Evolutionary conservation across 306 rosid genomes (phyloP).

Genomic region (Vicia sativa): DNA sequence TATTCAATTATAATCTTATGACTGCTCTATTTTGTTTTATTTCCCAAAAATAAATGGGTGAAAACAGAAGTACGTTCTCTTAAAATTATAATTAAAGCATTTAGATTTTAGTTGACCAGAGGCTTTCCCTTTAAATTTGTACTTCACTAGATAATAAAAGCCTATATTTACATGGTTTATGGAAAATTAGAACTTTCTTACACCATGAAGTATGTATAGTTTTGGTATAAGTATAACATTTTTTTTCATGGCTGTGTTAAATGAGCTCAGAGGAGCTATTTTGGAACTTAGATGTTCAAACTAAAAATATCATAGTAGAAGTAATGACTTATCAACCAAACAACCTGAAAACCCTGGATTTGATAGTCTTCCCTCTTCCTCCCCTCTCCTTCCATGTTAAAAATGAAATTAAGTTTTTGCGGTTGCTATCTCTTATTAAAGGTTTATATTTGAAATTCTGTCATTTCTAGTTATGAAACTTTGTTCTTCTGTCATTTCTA

Average conservation of each 20-base stretch:
- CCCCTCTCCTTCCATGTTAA: background rate
- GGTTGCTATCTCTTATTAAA: background rate
- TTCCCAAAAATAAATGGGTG: background rate
- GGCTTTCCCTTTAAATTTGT: background rate
- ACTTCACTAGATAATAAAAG: background rate
- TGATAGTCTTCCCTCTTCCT: background rate
- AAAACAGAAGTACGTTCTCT: background rate
- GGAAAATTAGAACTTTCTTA: slow-evolving; percentile 10
- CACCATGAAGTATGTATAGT: background rate
- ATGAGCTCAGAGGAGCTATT: background rate
- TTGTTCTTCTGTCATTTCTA: slow-evolving; percentile 3
- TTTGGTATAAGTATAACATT: background rate
- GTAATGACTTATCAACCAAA: slow-evolving; percentile 11
- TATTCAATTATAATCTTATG: background rate
- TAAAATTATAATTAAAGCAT: background rate
- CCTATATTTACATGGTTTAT: background rate
- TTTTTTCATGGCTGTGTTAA: background rate
- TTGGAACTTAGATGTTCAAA: background rate
- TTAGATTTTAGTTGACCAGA: background rate
- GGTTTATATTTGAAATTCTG: slow-evolving; percentile 7
- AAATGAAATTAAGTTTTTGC: background rate
- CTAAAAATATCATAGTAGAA: background rate
- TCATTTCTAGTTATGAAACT: slow-evolving; percentile 23
- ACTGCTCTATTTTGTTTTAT: slow-evolving; percentile 5
- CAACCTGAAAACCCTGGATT: background rate